A percentile compares a stretch with the other conserved stretches of the same genome.
These are phyloP conservation scores for Vanderwaltozyma tropicalis DNA, from an alignment of 805 yeast genomes.

Conservation along the genomic window DNA sequence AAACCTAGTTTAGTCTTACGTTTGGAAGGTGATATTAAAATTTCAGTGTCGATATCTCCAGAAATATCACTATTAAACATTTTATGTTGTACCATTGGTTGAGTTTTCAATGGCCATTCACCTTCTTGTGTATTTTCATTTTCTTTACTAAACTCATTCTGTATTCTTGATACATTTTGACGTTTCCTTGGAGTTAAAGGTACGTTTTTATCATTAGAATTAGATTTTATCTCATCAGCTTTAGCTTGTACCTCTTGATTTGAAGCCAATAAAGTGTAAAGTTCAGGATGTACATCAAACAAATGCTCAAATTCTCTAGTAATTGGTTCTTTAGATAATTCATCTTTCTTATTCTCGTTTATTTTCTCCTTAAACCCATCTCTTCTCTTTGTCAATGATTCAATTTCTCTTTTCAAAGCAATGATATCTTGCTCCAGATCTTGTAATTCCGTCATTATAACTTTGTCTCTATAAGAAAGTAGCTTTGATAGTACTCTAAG, in stretches of 20 bases:
- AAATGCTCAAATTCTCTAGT: conserved; percentile 12
- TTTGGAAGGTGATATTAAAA: conserved; percentile 24
- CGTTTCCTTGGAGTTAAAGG: neutral
- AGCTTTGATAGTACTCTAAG: too few relatives aligned
- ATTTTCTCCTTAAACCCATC: conserved; percentile 5
- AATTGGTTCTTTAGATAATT: conserved; percentile 3
- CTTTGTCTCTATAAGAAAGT: too few relatives aligned
- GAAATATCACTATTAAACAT: conserved; percentile 20
- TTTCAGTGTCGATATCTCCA: conserved; percentile 14
- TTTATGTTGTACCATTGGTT: conserved; percentile 14
- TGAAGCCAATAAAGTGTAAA: conserved; percentile 11
- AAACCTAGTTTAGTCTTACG: conserved; percentile 7
- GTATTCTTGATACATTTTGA: neutral
- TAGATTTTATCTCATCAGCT: neutral
- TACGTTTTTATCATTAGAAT: neutral
- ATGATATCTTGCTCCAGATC: conserved; percentile 30
- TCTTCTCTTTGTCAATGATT: conserved; percentile 9
- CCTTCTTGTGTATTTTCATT: conserved; percentile 9
- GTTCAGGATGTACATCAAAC: conserved; percentile 17
- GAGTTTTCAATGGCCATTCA: conserved; percentile 16
- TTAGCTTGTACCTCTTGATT: neutral
- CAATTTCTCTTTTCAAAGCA: conserved; percentile 27
- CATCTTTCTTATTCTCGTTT: conserved; percentile 4
- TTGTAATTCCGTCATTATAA: conserved; percentile 20
- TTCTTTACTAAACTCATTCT: neutral